Percentiles rank a stretch among this genome's conserved stretches.
These are phyloP conservation scores for Nitzschia sp. DNA, from an alignment of 108 stramenopile genomes.

Conservation along the genomic window DNA sequence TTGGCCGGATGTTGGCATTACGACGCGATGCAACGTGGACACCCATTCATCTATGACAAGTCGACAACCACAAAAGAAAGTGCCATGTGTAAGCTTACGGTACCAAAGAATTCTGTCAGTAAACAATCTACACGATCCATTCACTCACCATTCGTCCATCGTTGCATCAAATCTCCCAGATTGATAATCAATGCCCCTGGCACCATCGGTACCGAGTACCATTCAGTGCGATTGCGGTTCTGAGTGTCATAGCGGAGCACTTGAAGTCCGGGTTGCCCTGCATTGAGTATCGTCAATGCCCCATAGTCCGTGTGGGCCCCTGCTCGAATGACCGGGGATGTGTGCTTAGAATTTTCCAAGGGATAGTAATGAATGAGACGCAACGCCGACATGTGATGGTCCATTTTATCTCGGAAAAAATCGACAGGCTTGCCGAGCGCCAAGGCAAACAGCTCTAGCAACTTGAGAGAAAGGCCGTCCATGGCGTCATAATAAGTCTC, in stretches of 20 bases:
- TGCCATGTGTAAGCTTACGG: background rate
- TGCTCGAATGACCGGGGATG: constrained; percentile 42
- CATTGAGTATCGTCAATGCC: constrained; percentile 75
- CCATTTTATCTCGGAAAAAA: constrained; percentile 63
- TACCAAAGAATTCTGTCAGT: background rate
- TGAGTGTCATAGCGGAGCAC: constrained; percentile 30
- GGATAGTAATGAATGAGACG: constrained; percentile 81
- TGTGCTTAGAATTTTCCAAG: constrained; percentile 5
- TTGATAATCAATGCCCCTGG: constrained; percentile 78
- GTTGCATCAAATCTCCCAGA: constrained; percentile 88
- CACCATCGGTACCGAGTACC: constrained; percentile 69
- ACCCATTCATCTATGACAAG: constrained; percentile 55
- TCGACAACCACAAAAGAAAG: too few relatives aligned
- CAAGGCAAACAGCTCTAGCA: constrained; percentile 70
- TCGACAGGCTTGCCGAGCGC: constrained; percentile 54
- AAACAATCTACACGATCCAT: constrained; percentile 14
- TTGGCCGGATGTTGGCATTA: constrained; percentile 29
- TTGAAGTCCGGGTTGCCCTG: constrained; percentile 74
- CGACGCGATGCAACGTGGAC: constrained; percentile 84
- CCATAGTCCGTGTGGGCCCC: constrained; percentile 91
- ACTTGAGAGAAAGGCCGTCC: constrained; percentile 56
- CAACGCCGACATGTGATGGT: constrained; percentile 73
- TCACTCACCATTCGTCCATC: constrained; percentile 86
- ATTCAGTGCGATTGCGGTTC: constrained; percentile 23
- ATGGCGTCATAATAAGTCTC: constrained; percentile 67